Percentiles rank a stretch among this genome's conserved stretches.
phyloP scores from a whole-genome alignment of 192 early-diverging fungal species.

The Ramicandelaber brevisporus region DNA sequence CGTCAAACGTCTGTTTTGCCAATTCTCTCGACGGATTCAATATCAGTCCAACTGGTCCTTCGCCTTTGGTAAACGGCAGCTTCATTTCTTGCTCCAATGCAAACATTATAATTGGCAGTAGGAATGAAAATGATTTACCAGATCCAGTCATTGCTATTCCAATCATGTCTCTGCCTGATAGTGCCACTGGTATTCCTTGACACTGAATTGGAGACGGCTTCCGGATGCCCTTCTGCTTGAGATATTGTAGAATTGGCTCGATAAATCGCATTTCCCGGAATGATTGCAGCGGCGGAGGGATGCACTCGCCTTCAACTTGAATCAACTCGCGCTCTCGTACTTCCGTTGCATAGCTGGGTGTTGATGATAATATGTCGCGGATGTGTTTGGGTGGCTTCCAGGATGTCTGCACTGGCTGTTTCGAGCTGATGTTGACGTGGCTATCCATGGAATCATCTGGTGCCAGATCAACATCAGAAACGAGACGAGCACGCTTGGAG shows the following conservation, averaged over 20 bases:
- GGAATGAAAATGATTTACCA: slow-evolving; percentile 87
- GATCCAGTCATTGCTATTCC: slow-evolving; percentile 96
- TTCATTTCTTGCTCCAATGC: slow-evolving; percentile 82
- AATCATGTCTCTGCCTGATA: slow-evolving; percentile 91
- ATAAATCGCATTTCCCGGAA: slow-evolving; percentile 80
- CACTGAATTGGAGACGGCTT: slow-evolving; percentile 90
- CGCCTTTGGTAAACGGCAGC: slow-evolving; percentile 52
- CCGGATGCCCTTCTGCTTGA: slow-evolving; percentile 57
- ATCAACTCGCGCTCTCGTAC: too few species aligned
- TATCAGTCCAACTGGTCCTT: slow-evolving; percentile 86
- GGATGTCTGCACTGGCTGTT: too few species aligned
- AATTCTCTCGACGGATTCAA: slow-evolving; percentile 91
- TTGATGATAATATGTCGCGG: too few species aligned
- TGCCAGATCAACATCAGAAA: too few species aligned
- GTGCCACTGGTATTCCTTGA: slow-evolving; percentile 78
- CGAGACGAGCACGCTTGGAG: too few species aligned
- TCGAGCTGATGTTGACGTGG: too few species aligned
- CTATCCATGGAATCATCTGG: too few species aligned
- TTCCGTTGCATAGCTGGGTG: too few species aligned
- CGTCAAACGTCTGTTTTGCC: slow-evolving; percentile 80
- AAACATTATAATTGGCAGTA: slow-evolving; percentile 72
- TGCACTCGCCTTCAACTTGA: slow-evolving; percentile 63
- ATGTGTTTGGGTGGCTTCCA: too few species aligned
- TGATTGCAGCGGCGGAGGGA: slow-evolving; percentile 57
- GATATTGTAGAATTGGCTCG: slow-evolving; percentile 40